These are phyloP conservation scores for Blastocystis sp. DNA, from an alignment of 352 stramenopile species.

Conservation along the genomic window DNA sequence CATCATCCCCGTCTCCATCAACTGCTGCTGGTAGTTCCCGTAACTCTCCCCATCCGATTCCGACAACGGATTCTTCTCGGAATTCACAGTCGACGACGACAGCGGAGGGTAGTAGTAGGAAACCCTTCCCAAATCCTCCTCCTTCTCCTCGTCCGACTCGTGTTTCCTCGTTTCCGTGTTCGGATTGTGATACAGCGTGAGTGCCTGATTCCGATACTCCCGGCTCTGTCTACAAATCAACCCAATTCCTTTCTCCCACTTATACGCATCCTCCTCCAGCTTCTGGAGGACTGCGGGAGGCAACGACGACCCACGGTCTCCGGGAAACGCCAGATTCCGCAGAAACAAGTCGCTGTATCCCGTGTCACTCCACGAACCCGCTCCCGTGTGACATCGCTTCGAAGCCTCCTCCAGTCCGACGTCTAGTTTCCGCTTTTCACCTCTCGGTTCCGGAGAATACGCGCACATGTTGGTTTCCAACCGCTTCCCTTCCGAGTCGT, in stretches of 20 bases:
- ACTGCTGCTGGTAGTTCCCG: constrained; percentile 8
- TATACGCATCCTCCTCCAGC: constrained; percentile 10
- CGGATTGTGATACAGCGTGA: constrained; percentile 20
- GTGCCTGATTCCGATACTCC: background rate
- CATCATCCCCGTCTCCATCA: constrained; percentile 28
- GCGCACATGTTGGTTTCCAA: background rate
- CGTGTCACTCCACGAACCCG: no score
- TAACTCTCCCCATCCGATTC: background rate
- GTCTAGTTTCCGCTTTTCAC: no score
- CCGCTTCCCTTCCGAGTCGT: background rate
- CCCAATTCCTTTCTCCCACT: background rate
- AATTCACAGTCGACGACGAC: background rate
- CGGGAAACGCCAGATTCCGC: constrained; percentile 1
- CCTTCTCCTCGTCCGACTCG: background rate
- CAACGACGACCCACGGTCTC: background rate
- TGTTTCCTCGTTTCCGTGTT: background rate
- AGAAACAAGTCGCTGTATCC: constrained; percentile 8
- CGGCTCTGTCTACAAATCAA: constrained; percentile 9
- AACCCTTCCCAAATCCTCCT: background rate
- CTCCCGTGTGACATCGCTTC: no score
- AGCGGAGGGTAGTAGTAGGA: constrained; percentile 13
- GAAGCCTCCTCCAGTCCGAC: no score
- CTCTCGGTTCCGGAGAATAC: no score
- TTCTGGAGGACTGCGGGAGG: background rate
- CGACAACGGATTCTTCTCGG: no score